Evolutionary conservation across 768 basidiomycete genomes (phyloP).

Genomic region (Mycena floridula): DNA sequence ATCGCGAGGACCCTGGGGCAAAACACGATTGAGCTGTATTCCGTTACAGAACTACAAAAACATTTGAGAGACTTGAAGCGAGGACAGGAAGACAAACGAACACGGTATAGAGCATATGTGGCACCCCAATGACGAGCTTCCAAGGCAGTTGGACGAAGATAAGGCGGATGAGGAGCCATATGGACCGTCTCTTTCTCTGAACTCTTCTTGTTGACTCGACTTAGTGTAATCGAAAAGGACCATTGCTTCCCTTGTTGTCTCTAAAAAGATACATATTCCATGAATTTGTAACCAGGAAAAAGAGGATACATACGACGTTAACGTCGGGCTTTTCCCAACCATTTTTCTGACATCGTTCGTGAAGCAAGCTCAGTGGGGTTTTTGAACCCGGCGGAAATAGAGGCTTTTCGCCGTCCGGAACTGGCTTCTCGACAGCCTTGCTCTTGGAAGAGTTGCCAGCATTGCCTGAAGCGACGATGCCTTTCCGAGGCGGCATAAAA

Average conservation of each 20-base stretch:
- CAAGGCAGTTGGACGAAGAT: constrained; percentile 55
- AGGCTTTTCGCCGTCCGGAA: constrained; percentile 38
- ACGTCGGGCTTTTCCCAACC: constrained; percentile 84
- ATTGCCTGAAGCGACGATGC: constrained; percentile 84
- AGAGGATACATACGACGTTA: constrained; percentile 48
- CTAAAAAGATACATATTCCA: constrained; percentile 23
- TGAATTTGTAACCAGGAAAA: constrained; percentile 6
- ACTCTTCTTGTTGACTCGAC: constrained; percentile 62
- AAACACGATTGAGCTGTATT: constrained; percentile 63
- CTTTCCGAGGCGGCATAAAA: constrained; percentile 61
- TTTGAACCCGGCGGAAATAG: constrained; percentile 85
- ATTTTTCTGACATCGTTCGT: constrained; percentile 87
- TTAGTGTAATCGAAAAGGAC: constrained; percentile 66
- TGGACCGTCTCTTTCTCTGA: constrained; percentile 63
- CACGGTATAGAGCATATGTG: constrained; percentile 81
- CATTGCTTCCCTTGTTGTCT: constrained; percentile 42
- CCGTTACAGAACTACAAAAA: constrained; percentile 62
- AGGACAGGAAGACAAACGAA: constrained; percentile 34
- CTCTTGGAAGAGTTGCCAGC: constrained; percentile 81
- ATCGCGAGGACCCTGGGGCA: constrained; percentile 80
- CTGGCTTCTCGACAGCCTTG: constrained; percentile 17
- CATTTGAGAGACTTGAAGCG: constrained; percentile 15
- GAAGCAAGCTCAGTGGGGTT: constrained; percentile 70
- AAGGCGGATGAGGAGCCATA: constrained; percentile 69
- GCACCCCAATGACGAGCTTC: constrained; percentile 93